These are phyloP conservation scores for Phycomyces blakesleeanus DNA, from an alignment of 192 early-diverging fungal genomes.

Conservation along the genomic window DNA sequence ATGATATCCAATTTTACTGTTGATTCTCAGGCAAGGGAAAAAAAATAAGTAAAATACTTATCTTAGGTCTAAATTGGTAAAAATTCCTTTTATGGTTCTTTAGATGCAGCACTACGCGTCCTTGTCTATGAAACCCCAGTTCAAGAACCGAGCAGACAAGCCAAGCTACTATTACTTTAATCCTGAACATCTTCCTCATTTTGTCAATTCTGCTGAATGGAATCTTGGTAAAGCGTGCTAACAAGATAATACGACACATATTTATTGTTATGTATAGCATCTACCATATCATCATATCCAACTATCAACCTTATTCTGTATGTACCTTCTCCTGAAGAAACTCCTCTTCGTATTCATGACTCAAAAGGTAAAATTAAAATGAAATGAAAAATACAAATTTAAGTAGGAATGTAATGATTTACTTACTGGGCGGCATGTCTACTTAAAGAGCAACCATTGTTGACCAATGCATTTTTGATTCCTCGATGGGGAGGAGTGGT, in stretches of 20 bases:
- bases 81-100: neutral
- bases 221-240: constrained; percentile 63
- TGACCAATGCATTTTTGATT: constrained; percentile 83
- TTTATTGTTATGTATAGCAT: constrained; percentile 58
- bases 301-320: constrained; percentile 91
- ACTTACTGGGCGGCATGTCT: neutral
- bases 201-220: constrained; percentile 97
- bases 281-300: constrained; percentile 74
- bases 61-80: neutral
- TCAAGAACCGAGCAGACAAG: constrained; percentile 37
- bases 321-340: constrained; percentile 63
- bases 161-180: constrained; percentile 53
- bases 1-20: constrained; percentile 73
- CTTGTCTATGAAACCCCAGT: constrained; percentile 64
- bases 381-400: neutral
- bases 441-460: constrained; percentile 36
- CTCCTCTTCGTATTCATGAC: constrained; percentile 68
- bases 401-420: neutral
- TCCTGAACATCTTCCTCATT: constrained; percentile 75
- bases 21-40: constrained; percentile 57
- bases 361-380: constrained; percentile 37
- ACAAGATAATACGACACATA: too few species aligned
- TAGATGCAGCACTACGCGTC: constrained; percentile 76
- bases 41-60: neutral
- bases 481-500: constrained; percentile 94